Evolutionary conservation across 176 grass and related monocot species (phyloP).

Genomic region (Themeda triandra): DNA sequence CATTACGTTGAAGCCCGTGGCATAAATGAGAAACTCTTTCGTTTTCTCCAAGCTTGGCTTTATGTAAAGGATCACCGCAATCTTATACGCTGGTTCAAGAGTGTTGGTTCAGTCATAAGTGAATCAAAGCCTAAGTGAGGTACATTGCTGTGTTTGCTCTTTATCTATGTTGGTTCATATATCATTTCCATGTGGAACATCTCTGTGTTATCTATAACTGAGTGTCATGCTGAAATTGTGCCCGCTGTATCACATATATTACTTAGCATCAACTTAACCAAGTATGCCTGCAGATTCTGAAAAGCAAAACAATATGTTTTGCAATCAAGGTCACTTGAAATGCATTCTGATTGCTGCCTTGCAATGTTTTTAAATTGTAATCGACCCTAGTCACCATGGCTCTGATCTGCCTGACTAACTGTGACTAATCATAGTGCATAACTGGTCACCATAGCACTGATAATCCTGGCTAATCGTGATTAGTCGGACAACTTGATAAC

Average conservation of each 20-base stretch:
- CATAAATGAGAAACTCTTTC: slow-evolving; percentile 88
- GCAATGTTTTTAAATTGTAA: neutral
- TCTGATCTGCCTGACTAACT: neutral
- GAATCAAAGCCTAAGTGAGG: slow-evolving; percentile 56
- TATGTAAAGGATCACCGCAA: slow-evolving; percentile 98
- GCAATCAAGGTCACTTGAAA: neutral
- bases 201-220: neutral
- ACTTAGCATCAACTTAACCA: neutral
- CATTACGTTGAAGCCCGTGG: slow-evolving; percentile 81
- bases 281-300: neutral
- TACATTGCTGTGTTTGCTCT: neutral
- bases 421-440: neutral
- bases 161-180: neutral
- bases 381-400: neutral
- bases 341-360: neutral
- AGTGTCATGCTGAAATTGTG: neutral
- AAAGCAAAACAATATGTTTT: neutral
- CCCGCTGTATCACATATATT: neutral
- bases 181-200: neutral
- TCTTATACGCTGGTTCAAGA: slow-evolving; percentile 90
- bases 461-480: neutral
- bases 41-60: slow-evolving; percentile 95
- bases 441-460: neutral
- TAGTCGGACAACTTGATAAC: neutral
- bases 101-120: slow-evolving; percentile 56